A percentile compares a stretch with the other conserved stretches of the same genome.
Conservation (phyloP, 257 asterid genomes). For the Dorcoceras hygrometricum region DNA sequence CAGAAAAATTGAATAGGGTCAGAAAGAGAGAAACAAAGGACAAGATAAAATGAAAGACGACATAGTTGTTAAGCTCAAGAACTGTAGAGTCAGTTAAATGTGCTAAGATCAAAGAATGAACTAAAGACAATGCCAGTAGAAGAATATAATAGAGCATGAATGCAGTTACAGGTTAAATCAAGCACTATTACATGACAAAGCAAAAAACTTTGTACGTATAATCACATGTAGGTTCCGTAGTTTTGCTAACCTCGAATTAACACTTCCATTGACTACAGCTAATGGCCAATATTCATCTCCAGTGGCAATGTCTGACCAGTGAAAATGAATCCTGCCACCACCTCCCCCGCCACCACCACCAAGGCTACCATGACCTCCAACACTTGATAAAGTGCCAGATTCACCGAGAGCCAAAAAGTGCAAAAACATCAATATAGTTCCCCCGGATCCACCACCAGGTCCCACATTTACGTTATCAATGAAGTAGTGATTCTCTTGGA, state of each 20-base stretch:
- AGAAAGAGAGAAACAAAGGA: neutral
- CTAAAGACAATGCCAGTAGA: neutral
- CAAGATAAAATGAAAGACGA: no score
- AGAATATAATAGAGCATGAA: neutral
- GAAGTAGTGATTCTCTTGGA: conserved; percentile 29
- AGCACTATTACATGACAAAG: conserved; percentile 17
- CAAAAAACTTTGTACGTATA: conserved; percentile 14
- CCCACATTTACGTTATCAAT: conserved; percentile 32
- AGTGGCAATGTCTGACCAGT: conserved; percentile 92
- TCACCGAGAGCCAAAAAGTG: conserved; percentile 51
- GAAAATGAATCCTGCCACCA: conserved; percentile 97
- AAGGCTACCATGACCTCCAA: conserved; percentile 79
- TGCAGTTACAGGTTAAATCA: neutral
- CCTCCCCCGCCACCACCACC: conserved; percentile 94
- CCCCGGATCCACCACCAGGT: conserved; percentile 99
- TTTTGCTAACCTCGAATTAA: conserved; percentile 58
- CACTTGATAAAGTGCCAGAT: conserved; percentile 70
- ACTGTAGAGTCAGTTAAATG: neutral
- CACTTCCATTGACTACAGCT: conserved; percentile 80
- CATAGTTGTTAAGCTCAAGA: neutral
- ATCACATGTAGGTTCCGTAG: conserved; percentile 19
- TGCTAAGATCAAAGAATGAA: neutral
- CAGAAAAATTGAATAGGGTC: neutral
- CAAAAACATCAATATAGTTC: conserved; percentile 81
- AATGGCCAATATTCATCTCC: conserved; percentile 93